Conservation (phyloP, 495 filamentous ascomycete genomes). For the Alectoria sarmentosa region DNA sequence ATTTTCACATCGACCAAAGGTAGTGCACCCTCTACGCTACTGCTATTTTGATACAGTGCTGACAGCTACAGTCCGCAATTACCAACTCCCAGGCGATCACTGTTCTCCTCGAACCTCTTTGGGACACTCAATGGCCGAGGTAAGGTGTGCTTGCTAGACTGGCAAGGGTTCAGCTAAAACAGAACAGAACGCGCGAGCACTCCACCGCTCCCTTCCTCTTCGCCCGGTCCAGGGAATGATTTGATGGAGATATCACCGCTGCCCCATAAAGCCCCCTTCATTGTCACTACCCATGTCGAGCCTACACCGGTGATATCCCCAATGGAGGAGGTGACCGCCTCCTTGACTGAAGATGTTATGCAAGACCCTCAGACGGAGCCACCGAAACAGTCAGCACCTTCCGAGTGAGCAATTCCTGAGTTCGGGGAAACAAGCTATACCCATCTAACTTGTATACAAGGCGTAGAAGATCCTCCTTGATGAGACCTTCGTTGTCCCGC, state of each 20-base stretch:
- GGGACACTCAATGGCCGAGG: slow-evolving; percentile 59
- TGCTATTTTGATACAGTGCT: slow-evolving; percentile 21
- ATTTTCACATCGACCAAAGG: slow-evolving; percentile 92
- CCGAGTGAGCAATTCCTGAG: slow-evolving; percentile 22
- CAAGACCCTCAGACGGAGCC: slow-evolving; percentile 38
- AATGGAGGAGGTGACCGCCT: slow-evolving; percentile 40
- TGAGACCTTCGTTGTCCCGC: slow-evolving; percentile 54
- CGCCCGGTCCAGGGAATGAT: slow-evolving; percentile 66
- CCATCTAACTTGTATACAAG: slow-evolving; percentile 30
- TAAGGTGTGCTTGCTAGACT: slow-evolving; percentile 33
- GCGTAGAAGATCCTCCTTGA: slow-evolving; percentile 51
- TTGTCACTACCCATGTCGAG: slow-evolving; percentile 48
- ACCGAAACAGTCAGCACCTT: slow-evolving; percentile 14
- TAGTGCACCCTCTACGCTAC: slow-evolving; percentile 34
- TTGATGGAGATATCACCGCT: slow-evolving; percentile 92
- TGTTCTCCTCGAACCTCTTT: slow-evolving; percentile 79
- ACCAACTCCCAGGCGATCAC: slow-evolving; percentile 83
- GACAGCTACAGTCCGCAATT: slow-evolving; percentile 66
- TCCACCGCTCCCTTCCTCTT: slow-evolving; percentile 75
- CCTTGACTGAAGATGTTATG: slow-evolving; percentile 8
- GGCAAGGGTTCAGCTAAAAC: slow-evolving; percentile 26
- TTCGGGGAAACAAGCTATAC: not conserved
- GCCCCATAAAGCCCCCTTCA: slow-evolving; percentile 76
- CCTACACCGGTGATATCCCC: slow-evolving; percentile 56
- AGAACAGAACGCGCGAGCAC: slow-evolving; percentile 65